A percentile compares a stretch with the other conserved stretches of the same genome.
These are phyloP conservation scores for Tolypocladium sp. DNA, from an alignment of 2,329 filamentous ascomycete genomes.

Conservation along the genomic window DNA sequence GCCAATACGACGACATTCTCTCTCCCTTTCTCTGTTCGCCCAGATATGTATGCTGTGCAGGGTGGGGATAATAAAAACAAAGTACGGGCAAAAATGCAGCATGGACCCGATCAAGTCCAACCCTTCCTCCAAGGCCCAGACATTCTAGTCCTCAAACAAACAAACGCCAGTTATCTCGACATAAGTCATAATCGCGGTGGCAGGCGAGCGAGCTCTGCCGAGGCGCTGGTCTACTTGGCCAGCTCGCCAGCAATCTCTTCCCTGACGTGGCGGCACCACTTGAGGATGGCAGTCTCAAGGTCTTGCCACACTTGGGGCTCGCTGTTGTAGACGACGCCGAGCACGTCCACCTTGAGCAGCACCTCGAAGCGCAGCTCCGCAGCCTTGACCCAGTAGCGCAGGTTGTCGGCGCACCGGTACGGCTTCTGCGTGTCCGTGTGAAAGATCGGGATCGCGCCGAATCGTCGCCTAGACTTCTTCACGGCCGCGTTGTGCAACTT, in stretches of 20 bases:
- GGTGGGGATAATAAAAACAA: constrained; percentile 7
- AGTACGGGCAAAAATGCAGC: neutral
- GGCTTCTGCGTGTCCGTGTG: constrained; percentile 93
- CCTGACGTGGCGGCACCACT: constrained; percentile 76
- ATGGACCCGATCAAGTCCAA: neutral
- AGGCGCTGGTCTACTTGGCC: constrained; percentile 7
- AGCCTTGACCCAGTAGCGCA: constrained; percentile 93
- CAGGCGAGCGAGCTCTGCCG: neutral
- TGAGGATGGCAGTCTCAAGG: constrained; percentile 74
- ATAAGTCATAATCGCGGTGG: constrained; percentile 5
- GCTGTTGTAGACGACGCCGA: constrained; percentile 74
- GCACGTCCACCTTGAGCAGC: constrained; percentile 71
- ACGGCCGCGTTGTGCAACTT: constrained; percentile 86
- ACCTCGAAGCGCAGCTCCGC: constrained; percentile 91
- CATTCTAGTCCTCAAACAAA: neutral
- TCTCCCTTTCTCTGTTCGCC: neutral
- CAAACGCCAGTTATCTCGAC: constrained; percentile 2
- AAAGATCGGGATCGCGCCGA: constrained; percentile 80
- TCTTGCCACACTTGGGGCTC: constrained; percentile 62
- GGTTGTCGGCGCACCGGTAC: constrained; percentile 86
- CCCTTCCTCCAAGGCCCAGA: neutral
- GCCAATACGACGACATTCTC: neutral
- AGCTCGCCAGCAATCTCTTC: constrained; percentile 72
- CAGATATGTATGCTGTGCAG: neutral
- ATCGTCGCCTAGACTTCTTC: constrained; percentile 73